Base-by-base conservation (phyloP, 805 yeast genomes). In the Candida nanaspora region DNA sequence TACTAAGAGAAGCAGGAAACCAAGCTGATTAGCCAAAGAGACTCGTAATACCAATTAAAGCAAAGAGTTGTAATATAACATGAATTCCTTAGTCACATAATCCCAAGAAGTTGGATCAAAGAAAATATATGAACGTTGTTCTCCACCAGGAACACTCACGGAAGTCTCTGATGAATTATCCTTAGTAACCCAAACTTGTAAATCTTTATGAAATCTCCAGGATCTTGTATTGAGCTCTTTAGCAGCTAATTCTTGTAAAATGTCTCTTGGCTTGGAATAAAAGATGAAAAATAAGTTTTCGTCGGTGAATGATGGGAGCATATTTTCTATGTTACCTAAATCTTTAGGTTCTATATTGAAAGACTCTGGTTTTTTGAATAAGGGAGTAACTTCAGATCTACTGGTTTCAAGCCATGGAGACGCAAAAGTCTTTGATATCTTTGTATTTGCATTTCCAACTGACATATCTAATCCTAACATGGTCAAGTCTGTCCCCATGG, bases 101-200 rank as follows among this genome's bases (percentile, higher is more conserved):
- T 87, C 95, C 99, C 99, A 93, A 46, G 85, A 78, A 50, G 82
- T 86, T 4, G 98, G 97, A 56, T 93, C 98, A 59, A 93, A 93
- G 61, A 93, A 91, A 20, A 89, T 81, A 58, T 93, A 93, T 9
- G 88, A 80, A 1, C 98, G 98, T 46, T 91, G 76, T 63, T 93
- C 98, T 41, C 89, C 86, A 28, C 69, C 73, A 42, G 85, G 91
- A 29, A 82, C 82, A 27, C 83, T 76, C 44, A 87, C 86, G 14
- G 86, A 76, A 1, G 97, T 96, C 60, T 91, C 98, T 46, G 80
- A 80, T 52, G 78, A 77, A 23, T 95, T 85, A 54, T 88, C 96
- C 61, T 93, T 93, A 11, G 98, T 93, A 44, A 93, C 67, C 98
- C 98, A 93, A 39, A 93, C 88, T 65, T 89, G 94, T 42, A 93